Evolutionary conservation across 306 rosid species (phyloP), one percentile per base, ranked within the genome.

Genomic region (Gastrolobium bilobum): DNA sequence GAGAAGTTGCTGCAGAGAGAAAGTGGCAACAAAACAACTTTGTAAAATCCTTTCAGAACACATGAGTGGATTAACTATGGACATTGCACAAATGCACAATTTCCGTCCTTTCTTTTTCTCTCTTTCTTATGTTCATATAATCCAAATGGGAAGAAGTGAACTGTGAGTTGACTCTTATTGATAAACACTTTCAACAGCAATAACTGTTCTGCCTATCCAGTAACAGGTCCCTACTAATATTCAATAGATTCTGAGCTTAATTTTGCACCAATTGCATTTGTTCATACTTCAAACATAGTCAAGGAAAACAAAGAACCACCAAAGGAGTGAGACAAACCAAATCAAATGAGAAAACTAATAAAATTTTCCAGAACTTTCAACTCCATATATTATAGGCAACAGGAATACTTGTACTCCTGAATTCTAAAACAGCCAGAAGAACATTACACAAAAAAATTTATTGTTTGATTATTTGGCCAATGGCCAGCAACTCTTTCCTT

Each of bases 261-360:
- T 58, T 76, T 71, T n/a, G 76, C 84, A 82, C 43, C 77, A 83
- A 82, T 50, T 57, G 71, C 82, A 42, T 81, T 84, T 65, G 73
- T 44, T 61, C 46, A 60, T 58, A 40, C 76, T 83, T 74, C 50
- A 87, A 53, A 61, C 73, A 79, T 10, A 82, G 82, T 76, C 74
- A 66, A 73, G 3, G 33, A 20, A 66, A 67, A 57, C 63, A 83
- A 81, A 83, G 60, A 81, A 79, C 43, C 33, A 60, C 71, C 52
- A 71, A 77, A 44, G 39, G 42, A 71, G 40, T 46, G 62, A 81
- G 37, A 77, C 33, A 47, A 64, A 83, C 67, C 57, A 58, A 81
- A 83, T 20, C 80, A 71, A 80, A 44, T 7, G 51, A 79, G 63
- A 52, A 85, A 89, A 80, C 61, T 83, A 67, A 71, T 44, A 52